Percentiles rank a stretch among this genome's conserved stretches.
phyloP scores from a whole-genome alignment of 371 early-diverging fungal genomes.

The Mortierella sp. region DNA sequence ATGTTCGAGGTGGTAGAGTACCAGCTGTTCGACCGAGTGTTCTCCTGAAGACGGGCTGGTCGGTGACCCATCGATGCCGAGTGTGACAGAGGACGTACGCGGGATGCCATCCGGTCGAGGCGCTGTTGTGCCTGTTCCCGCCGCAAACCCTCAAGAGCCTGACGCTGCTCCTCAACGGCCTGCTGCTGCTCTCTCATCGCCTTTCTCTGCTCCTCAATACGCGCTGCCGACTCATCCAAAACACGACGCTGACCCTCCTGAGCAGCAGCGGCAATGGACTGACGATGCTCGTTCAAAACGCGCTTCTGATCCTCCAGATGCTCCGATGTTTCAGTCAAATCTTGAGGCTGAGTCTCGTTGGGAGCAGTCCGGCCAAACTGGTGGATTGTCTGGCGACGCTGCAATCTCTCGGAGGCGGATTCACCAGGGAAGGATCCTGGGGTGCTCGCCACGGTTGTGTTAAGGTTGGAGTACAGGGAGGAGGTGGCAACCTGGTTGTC shows the following conservation, averaged over 20 bases:
- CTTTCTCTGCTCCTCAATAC: neutral
- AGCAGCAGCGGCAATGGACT: neutral
- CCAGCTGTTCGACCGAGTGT: neutral
- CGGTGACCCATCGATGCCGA: neutral
- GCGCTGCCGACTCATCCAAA: neutral
- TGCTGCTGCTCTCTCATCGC: constrained; percentile 10
- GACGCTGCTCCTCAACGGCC: constrained; percentile 20
- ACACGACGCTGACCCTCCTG: constrained; percentile 3
- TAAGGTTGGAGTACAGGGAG: constrained; percentile 13
- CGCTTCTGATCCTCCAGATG: neutral
- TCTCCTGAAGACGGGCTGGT: neutral
- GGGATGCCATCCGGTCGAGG: constrained; percentile 18
- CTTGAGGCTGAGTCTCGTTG: neutral
- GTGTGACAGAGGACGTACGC: constrained; percentile 9
- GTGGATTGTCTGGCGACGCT: constrained; percentile 36
- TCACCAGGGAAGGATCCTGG: constrained; percentile 25
- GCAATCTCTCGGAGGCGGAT: constrained; percentile 25
- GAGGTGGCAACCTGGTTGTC: constrained; percentile 16
- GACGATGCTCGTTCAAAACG: neutral
- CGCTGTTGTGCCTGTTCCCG: constrained; percentile 15
- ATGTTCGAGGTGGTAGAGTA: neutral
- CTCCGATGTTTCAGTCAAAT: neutral
- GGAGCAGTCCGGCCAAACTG: constrained; percentile 9
- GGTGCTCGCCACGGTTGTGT: neutral
- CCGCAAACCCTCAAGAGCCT: constrained; percentile 1